Evolutionary conservation across 257 asterid species (phyloP).

Genomic region (Nicotiana benthamiana): DNA sequence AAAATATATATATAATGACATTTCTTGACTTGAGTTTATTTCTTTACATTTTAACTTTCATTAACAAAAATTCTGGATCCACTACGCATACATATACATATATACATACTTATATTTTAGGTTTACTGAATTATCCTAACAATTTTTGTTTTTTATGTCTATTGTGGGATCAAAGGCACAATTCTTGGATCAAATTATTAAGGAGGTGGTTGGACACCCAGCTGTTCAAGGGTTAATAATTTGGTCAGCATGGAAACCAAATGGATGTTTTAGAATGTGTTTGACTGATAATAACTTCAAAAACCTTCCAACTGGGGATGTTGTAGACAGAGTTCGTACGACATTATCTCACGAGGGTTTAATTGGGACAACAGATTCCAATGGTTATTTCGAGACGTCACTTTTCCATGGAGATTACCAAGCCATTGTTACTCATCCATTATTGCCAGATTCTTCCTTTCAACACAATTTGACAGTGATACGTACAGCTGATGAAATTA

Average conservation of each 20-base stretch:
- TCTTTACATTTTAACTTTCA: too few species aligned
- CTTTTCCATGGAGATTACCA: slow-evolving; percentile 49
- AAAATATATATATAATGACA: too few species aligned
- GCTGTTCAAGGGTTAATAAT: slow-evolving; percentile 33
- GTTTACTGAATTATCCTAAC: neutral
- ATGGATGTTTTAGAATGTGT: slow-evolving; percentile 55
- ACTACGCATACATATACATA: too few species aligned
- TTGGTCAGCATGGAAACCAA: slow-evolving; percentile 49
- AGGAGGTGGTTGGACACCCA: slow-evolving; percentile 38
- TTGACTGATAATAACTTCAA: slow-evolving; percentile 45
- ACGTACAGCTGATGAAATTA: neutral
- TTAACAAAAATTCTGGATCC: too few species aligned
- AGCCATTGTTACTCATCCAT: slow-evolving; percentile 26
- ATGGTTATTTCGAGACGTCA: slow-evolving; percentile 33
- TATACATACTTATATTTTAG: too few species aligned
- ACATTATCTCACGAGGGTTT: slow-evolving; percentile 10
- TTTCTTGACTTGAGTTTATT: too few species aligned
- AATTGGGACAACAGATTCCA: slow-evolving; percentile 18
- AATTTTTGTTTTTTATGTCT: slow-evolving; percentile 12
- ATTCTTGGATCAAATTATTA: slow-evolving; percentile 33
- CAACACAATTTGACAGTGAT: slow-evolving; percentile 9
- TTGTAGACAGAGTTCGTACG: slow-evolving; percentile 27
- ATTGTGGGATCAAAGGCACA: slow-evolving; percentile 12
- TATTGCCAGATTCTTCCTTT: neutral
- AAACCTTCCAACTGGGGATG: slow-evolving; percentile 45